These are phyloP conservation scores for Podila verticillata DNA, from an alignment of 192 early-diverging fungal genomes.

Conservation along the genomic window DNA sequence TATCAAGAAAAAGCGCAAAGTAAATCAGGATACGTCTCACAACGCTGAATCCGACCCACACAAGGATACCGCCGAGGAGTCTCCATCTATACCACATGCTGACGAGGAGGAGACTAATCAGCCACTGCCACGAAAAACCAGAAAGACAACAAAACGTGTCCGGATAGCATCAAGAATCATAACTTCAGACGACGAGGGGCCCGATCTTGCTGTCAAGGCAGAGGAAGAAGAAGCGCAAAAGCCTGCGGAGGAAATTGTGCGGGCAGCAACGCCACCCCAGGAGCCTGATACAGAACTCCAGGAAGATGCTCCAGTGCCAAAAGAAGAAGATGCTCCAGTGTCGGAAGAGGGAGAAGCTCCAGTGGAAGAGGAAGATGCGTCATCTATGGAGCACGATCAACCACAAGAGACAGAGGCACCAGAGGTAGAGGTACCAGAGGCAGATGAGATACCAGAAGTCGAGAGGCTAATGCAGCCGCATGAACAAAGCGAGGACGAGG, in stretches of 20 bases:
- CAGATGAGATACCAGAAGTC: background rate
- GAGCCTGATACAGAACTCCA: no score
- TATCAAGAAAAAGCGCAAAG: constrained; percentile 17
- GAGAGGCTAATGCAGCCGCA: background rate
- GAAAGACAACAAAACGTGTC: background rate
- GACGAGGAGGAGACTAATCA: background rate
- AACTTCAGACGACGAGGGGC: background rate
- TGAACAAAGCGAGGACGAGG: background rate
- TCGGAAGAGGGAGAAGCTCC: no score
- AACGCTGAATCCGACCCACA: no score
- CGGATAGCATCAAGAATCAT: background rate
- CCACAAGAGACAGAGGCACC: no score
- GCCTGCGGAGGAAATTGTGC: no score
- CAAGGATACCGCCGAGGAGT: background rate
- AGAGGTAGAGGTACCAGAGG: background rate
- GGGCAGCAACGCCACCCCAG: no score
- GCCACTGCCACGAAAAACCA: background rate
- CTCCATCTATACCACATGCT: background rate
- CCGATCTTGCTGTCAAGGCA: background rate
- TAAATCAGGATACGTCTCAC: background rate
- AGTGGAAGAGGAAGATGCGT: no score
- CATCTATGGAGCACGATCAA: no score
- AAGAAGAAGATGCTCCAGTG: no score
- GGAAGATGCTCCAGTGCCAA: no score
- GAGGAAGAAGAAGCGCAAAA: background rate